Percentiles rank a stretch among this genome's conserved stretches.
Evolutionary conservation across 495 filamentous ascomycete genomes (phyloP).

Genomic region (Aspergillus diversus): DNA sequence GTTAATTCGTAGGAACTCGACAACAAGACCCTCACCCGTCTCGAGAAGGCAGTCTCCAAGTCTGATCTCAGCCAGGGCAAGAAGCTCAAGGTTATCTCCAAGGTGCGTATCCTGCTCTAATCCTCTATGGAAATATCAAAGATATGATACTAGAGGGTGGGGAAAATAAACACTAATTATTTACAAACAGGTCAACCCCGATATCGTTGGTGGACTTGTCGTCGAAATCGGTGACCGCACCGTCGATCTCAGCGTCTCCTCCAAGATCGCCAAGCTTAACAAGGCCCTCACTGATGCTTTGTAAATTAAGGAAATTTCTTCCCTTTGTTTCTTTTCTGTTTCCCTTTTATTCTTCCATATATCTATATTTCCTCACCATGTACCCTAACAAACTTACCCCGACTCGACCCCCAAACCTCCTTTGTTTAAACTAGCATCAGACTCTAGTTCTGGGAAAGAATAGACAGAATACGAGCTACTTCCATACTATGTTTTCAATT

Average conservation of each 20-base stretch:
- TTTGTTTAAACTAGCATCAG: constrained; percentile 20
- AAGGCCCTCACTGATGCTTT: constrained; percentile 94
- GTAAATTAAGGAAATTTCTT: constrained; percentile 63
- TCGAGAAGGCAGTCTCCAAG: constrained; percentile 88
- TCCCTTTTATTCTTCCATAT: constrained; percentile 5
- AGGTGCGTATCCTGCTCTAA: constrained; percentile 53
- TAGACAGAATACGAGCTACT: constrained; percentile 28
- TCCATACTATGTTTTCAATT: background rate
- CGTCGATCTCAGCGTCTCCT: constrained; percentile 93
- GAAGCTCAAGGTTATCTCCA: constrained; percentile 95
- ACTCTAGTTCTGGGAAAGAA: constrained; percentile 24
- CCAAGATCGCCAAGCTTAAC: constrained; percentile 97
- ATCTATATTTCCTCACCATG: constrained; percentile 2
- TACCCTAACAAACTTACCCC: constrained; percentile 11
- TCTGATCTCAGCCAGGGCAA: constrained; percentile 88
- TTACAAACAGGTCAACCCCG: constrained; percentile 75
- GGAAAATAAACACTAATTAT: constrained; percentile 3
- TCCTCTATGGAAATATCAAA: background rate
- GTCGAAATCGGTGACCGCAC: constrained; percentile 98
- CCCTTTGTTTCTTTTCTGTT: background rate
- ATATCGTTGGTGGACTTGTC: constrained; percentile 89
- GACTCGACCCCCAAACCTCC: constrained; percentile 3
- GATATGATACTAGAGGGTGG: background rate
- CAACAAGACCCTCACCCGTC: constrained; percentile 75
- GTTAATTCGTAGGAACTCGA: constrained; percentile 73